These are phyloP conservation scores for Pseudomassariella vexata DNA, from an alignment of 2,329 filamentous ascomycete species.

Conservation along the genomic window DNA sequence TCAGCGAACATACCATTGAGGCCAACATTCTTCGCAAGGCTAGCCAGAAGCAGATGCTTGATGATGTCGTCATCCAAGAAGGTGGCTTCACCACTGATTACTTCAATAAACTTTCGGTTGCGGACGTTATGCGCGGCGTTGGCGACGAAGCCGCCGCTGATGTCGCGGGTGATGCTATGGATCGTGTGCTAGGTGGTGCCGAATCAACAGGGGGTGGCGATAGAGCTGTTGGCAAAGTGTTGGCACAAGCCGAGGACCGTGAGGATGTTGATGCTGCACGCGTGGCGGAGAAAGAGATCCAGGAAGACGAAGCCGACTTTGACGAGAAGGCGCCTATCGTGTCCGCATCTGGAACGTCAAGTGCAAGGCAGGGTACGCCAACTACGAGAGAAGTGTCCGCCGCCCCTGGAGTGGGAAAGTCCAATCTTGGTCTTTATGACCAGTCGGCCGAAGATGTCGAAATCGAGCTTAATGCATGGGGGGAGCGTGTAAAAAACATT, in stretches of 20 bases:
- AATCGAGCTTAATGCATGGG: constrained; percentile 54
- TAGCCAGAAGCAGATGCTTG: constrained; percentile 94
- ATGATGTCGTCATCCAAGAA: constrained; percentile 97
- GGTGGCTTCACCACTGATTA: constrained; percentile 97
- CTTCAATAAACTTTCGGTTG: constrained; percentile 70
- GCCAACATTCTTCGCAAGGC: constrained; percentile 96
- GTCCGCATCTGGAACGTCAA: constrained; percentile 43
- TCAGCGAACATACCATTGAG: constrained; percentile 92
- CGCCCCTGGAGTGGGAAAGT: constrained; percentile 22
- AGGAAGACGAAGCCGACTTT: constrained; percentile 82
- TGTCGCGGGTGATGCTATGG: constrained; percentile 63
- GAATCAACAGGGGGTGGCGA: constrained; percentile 57
- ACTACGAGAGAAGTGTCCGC: constrained; percentile 28
- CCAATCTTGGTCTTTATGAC: constrained; percentile 31
- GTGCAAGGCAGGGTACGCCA: constrained; percentile 46
- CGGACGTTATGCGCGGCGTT: constrained; percentile 60
- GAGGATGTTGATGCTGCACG: constrained; percentile 88
- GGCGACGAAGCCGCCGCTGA: constrained; percentile 43
- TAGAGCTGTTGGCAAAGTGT: constrained; percentile 60
- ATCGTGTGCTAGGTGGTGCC: constrained; percentile 69
- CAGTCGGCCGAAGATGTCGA: constrained; percentile 32
- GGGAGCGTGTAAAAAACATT: constrained; percentile 52
- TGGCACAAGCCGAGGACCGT: constrained; percentile 81
- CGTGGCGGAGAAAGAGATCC: constrained; percentile 81
- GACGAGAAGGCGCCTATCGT: constrained; percentile 52